Conservation (phyloP, 371 early-diverging fungal genomes). For the Lichtheimia corymbifera region DNA sequence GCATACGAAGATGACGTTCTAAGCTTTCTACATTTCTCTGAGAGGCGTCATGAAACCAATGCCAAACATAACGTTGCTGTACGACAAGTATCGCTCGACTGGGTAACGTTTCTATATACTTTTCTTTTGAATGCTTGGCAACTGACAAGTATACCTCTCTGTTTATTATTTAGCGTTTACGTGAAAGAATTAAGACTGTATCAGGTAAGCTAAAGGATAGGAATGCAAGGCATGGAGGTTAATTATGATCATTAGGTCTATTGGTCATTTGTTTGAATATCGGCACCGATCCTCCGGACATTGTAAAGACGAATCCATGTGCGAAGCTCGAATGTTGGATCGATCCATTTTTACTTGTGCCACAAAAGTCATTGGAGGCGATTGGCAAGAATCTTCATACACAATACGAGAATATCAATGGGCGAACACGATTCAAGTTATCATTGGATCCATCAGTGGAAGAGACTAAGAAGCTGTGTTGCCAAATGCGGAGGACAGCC, state of each 20-base stretch:
- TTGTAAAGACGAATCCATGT: conserved; percentile 85
- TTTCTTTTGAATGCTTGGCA: neutral
- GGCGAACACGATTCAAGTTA: conserved; percentile 84
- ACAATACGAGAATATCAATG: conserved; percentile 92
- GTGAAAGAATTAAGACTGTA: conserved; percentile 52
- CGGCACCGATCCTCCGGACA: conserved; percentile 95
- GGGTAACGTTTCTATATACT: conserved; percentile 27
- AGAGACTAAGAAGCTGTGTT: conserved; percentile 87
- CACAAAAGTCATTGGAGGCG: conserved; percentile 81
- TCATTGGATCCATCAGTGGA: conserved; percentile 90
- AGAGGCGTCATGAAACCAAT: conserved; percentile 59
- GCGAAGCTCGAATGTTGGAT: conserved; percentile 95
- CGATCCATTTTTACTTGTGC: conserved; percentile 83
- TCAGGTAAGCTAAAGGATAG: conserved; percentile 28
- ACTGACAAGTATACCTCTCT: neutral
- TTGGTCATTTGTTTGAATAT: conserved; percentile 93
- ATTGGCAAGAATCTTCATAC: conserved; percentile 89
- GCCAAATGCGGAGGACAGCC: conserved; percentile 78
- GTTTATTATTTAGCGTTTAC: conserved; percentile 35
- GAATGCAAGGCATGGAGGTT: neutral
- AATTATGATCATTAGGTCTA: conserved; percentile 32
- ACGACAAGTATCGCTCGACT: conserved; percentile 35
- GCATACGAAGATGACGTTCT: conserved; percentile 58
- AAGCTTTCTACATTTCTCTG: conserved; percentile 60
- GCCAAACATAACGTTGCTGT: conserved; percentile 26